These are phyloP conservation scores for Penicillium frequentans DNA, from an alignment of 2,329 filamentous ascomycete genomes.

Conservation along the genomic window DNA sequence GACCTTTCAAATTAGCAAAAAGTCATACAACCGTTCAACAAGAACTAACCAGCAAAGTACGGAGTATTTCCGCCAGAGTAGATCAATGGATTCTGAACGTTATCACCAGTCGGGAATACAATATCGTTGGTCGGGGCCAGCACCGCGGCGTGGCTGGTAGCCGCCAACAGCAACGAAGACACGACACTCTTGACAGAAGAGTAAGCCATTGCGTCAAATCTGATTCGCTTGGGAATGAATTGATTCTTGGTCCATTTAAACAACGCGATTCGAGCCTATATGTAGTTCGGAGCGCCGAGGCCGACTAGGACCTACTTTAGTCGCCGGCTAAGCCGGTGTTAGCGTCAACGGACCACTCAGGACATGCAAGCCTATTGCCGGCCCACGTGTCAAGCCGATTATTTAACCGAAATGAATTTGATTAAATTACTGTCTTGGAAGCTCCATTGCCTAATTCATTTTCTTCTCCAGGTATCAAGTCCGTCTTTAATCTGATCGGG, in stretches of 20 bases:
- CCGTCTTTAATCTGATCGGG: not conserved
- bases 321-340: conserved; percentile 4
- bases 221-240: not conserved
- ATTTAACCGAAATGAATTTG: conserved; percentile 14
- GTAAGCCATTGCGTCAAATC: conserved; percentile 1
- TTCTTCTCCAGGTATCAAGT: not conserved
- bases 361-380: conserved; percentile 7
- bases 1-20: conserved; percentile 34
- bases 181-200: conserved; percentile 4
- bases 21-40: not conserved
- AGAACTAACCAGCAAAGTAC: conserved; percentile 41
- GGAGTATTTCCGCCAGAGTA: conserved; percentile 57
- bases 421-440: not conserved
- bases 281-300: not conserved
- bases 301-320: conserved; percentile 2
- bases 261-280: not conserved
- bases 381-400: conserved; percentile 9
- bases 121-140: conserved; percentile 17
- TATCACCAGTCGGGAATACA: conserved; percentile 8
- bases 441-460: not conserved
- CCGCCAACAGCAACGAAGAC: conserved; percentile 8
- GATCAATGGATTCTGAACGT: conserved; percentile 40
- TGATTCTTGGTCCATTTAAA: not conserved
- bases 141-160: conserved; percentile 4
- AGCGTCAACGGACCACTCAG: conserved; percentile 3